Evolutionary conservation across 2,329 filamentous ascomycete genomes (phyloP).

Genomic region (Monilinia polystroma): DNA sequence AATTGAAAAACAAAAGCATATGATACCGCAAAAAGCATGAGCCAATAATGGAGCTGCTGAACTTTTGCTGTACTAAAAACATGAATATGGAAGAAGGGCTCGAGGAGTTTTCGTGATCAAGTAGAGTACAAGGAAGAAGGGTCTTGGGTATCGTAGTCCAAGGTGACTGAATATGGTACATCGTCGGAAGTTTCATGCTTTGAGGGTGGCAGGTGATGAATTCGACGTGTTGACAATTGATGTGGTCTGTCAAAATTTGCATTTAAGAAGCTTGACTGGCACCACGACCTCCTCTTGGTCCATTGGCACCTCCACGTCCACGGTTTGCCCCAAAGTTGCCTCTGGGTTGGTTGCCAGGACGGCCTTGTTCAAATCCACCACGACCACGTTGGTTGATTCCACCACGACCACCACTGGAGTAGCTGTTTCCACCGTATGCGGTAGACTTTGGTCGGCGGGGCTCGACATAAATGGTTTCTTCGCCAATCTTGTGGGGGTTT

Average conservation of each 20-base stretch:
- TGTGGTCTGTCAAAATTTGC: constrained; percentile 1
- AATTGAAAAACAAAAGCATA: constrained; percentile 20
- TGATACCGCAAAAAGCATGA: constrained; percentile 19
- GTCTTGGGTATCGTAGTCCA: constrained; percentile 19
- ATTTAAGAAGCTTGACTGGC: constrained; percentile 31
- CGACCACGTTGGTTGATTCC: constrained; percentile 62
- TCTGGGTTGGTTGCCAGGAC: constrained; percentile 40
- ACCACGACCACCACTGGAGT: constrained; percentile 60
- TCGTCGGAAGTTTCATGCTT: constrained; percentile 19
- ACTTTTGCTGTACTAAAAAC: constrained; percentile 23
- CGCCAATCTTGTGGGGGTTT: constrained; percentile 83
- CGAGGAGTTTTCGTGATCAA: constrained; percentile 19
- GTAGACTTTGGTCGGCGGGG: constrained; percentile 77
- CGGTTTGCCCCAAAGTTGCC: constrained; percentile 50
- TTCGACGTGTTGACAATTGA: constrained; percentile 16
- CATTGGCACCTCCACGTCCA: constrained; percentile 63
- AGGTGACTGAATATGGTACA: constrained; percentile 24
- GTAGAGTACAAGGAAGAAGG: constrained; percentile 22
- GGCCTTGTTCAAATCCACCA: constrained; percentile 62
- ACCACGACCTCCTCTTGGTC: constrained; percentile 62
- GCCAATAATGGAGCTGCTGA: constrained; percentile 21
- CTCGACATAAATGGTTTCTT: constrained; percentile 81
- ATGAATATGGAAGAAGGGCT: constrained; percentile 2
- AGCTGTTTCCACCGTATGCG: constrained; percentile 69
- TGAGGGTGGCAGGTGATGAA: constrained; percentile 2